A percentile compares a stretch with the other conserved stretches of the same genome.
Evolutionary conservation across 768 basidiomycete species (phyloP).

Genomic region (Cystobasidium tubakii): DNA sequence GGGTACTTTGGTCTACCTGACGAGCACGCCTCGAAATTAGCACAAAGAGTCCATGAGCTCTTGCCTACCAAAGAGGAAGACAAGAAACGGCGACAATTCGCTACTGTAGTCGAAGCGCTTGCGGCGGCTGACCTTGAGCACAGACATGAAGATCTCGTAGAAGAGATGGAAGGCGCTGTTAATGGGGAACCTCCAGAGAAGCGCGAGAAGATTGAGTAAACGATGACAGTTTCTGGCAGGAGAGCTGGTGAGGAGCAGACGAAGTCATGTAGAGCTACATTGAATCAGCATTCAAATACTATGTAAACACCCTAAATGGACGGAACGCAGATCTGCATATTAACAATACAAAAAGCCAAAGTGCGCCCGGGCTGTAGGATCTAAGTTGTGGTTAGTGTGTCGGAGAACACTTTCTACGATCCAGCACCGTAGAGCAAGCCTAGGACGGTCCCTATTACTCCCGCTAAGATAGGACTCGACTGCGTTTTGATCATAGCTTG

Average conservation of each 20-base stretch:
- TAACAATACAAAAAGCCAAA: background rate
- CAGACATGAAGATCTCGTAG: conserved; percentile 11
- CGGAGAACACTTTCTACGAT: background rate
- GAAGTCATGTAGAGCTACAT: background rate
- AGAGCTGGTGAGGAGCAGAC: background rate
- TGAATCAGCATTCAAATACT: background rate
- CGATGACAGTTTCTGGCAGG: background rate
- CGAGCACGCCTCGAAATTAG: background rate
- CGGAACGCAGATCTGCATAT: background rate
- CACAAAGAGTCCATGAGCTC: conserved; percentile 3
- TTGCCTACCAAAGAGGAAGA: background rate
- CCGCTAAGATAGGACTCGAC: conserved; percentile 16
- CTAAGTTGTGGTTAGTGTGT: background rate
- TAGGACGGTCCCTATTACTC: conserved; percentile 3
- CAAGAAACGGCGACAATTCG: conserved; percentile 15
- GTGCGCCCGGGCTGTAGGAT: background rate
- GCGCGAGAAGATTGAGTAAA: conserved; percentile 3
- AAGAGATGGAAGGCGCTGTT: background rate
- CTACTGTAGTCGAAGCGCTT: conserved; percentile 19
- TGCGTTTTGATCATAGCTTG: conserved; percentile 13
- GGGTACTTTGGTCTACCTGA: conserved; percentile 17
- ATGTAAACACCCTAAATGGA: background rate
- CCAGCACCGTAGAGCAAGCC: conserved; percentile 18
- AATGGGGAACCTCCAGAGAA: background rate
- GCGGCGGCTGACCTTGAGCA: conserved; percentile 25